Conservation (phyloP, 2,329 filamentous ascomycete species). For the Paraphoma sp. region DNA sequence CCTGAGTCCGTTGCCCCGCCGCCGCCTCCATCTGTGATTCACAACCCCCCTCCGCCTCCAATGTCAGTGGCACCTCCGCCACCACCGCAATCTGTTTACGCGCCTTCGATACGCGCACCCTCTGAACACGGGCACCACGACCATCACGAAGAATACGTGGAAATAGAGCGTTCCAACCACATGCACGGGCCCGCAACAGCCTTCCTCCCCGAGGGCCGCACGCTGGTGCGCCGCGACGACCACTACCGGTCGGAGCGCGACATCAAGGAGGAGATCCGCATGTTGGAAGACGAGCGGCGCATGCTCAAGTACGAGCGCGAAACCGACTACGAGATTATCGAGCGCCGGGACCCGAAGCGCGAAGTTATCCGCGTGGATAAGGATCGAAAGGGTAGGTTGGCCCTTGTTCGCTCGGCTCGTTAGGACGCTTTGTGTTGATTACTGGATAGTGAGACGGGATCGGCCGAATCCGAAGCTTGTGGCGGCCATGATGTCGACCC, state of each 20-base stretch:
- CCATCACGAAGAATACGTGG: slow-evolving; percentile 43
- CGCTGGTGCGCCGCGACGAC: slow-evolving; percentile 25
- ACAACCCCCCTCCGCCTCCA: slow-evolving; percentile 30
- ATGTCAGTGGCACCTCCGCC: slow-evolving; percentile 25
- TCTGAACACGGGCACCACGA: slow-evolving; percentile 42
- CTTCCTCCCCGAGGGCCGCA: slow-evolving; percentile 54
- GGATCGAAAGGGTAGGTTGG: slow-evolving; percentile 96
- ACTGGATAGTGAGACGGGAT: slow-evolving; percentile 43
- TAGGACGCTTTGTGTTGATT: slow-evolving; percentile 43
- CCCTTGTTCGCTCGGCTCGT: slow-evolving; percentile 78
- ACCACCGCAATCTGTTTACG: slow-evolving; percentile 37
- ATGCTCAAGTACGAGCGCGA: slow-evolving; percentile 65
- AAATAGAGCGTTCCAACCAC: slow-evolving; percentile 55
- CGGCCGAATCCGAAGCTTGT: slow-evolving; percentile 51
- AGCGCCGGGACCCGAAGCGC: slow-evolving; percentile 56
- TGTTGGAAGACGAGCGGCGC: slow-evolving; percentile 71
- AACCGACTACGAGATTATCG: slow-evolving; percentile 68
- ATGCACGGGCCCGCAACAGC: slow-evolving; percentile 57
- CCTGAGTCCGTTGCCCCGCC: slow-evolving; percentile 12
- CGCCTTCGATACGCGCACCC: slow-evolving; percentile 39
- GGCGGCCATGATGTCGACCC: slow-evolving; percentile 53
- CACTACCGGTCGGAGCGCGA: slow-evolving; percentile 61
- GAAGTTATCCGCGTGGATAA: slow-evolving; percentile 76
- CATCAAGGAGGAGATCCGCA: slow-evolving; percentile 74
- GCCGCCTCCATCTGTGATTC: slow-evolving; percentile 17